phyloP scores from a whole-genome alignment of 1,284 basidiomycete genomes.

The Ustilago trichophora region DNA sequence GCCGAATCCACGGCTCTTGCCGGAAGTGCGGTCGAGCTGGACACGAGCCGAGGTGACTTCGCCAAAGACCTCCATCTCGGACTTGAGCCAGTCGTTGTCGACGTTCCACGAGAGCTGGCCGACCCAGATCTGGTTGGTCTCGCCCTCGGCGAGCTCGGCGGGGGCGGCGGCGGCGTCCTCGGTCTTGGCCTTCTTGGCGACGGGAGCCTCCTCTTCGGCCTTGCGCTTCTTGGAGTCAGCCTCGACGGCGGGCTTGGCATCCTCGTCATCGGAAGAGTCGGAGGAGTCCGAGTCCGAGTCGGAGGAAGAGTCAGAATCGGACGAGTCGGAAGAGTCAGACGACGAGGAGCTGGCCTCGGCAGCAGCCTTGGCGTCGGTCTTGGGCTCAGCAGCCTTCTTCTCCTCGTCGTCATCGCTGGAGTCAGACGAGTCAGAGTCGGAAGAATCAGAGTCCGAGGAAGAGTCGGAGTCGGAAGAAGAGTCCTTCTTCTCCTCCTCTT shows the following conservation, averaged over 20 bases:
- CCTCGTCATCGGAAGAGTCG: conserved; percentile 51
- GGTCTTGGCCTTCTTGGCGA: conserved; percentile 85
- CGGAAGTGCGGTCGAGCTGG: conserved; percentile 85
- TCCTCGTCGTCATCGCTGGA: conserved; percentile 14
- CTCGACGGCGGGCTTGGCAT: conserved; percentile 64
- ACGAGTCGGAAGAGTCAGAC: conserved; percentile 23
- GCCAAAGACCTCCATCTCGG: conserved; percentile 88
- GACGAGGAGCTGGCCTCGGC: conserved; percentile 25
- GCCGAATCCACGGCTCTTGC: conserved; percentile 73
- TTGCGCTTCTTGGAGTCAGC: conserved; percentile 77
- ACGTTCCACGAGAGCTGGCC: conserved; percentile 96
- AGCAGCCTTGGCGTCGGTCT: conserved; percentile 45
- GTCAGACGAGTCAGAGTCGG: conserved; percentile 22
- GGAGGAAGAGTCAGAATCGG: conserved; percentile 39
- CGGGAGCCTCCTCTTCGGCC: conserved; percentile 75
- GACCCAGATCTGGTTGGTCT: conserved; percentile 84
- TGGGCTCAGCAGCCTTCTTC: conserved; percentile 25
- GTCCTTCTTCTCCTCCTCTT: conserved; percentile 10
- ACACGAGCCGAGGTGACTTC: conserved; percentile 87
- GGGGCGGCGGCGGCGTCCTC: conserved; percentile 56
- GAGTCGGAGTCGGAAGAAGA: conserved; percentile 13
- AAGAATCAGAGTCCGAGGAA: conserved; percentile 2
- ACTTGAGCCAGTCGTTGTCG: conserved; percentile 92
- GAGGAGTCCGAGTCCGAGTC: conserved; percentile 53
- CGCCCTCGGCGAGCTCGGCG: conserved; percentile 68